phyloP scores from a whole-genome alignment of 1,284 basidiomycete genomes.

The Uromyces viciae-fabae region DNA sequence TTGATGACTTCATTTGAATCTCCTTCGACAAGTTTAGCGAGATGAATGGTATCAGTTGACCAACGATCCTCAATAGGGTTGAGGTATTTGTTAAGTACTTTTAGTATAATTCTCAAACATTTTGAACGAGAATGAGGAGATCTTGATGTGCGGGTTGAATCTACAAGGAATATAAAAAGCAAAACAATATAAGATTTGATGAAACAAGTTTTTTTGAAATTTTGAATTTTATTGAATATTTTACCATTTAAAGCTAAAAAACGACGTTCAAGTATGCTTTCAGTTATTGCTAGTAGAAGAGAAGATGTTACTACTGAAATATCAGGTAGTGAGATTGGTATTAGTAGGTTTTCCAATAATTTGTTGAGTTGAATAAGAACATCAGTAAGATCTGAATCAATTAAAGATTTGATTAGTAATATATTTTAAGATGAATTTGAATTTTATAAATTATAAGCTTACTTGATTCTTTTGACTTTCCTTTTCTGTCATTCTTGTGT shows the following conservation, averaged over 20 bases:
- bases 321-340: slow-evolving; percentile 23
- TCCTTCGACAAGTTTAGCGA: background rate
- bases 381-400: background rate
- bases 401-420: too few relatives aligned
- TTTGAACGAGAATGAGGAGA: slow-evolving; percentile 19
- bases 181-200: background rate
- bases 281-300: slow-evolving; percentile 24
- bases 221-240: background rate
- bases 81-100: slow-evolving; percentile 4
- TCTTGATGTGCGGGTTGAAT: slow-evolving; percentile 16
- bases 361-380: slow-evolving; percentile 23
- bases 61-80: slow-evolving; percentile 8
- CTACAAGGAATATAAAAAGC: background rate
- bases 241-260: slow-evolving; percentile 32
- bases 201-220: background rate
- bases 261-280: slow-evolving; percentile 30
- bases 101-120: slow-evolving; percentile 23
- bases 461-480: too few relatives aligned
- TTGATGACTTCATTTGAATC: slow-evolving; percentile 9
- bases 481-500: too few relatives aligned
- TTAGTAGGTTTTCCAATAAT: slow-evolving; percentile 14
- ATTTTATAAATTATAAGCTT: too few relatives aligned
- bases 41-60: slow-evolving; percentile 11
- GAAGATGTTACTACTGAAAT: slow-evolving; percentile 22
- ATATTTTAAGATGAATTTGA: too few relatives aligned